These are phyloP conservation scores for Pulveroboletus sp. DNA, from an alignment of 768 basidiomycete genomes.

Conservation along the genomic window DNA sequence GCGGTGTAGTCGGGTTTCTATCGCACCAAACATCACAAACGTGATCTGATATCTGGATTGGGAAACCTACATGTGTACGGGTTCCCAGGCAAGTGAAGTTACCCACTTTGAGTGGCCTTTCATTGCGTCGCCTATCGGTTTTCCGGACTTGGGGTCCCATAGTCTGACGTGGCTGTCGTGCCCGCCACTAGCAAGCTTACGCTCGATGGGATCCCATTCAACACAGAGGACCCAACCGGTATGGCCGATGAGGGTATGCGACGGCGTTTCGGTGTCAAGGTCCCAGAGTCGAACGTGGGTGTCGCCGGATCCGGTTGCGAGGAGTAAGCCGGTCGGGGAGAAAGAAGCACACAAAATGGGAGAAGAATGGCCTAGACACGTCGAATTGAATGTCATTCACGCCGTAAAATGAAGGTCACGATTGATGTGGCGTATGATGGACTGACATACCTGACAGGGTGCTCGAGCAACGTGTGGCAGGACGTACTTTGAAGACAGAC, in stretches of 20 bases:
- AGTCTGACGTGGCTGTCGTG: constrained; percentile 91
- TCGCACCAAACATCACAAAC: constrained; percentile 2
- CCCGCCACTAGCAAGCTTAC: constrained; percentile 88
- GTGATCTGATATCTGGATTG: constrained; percentile 3
- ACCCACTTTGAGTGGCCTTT: constrained; percentile 97
- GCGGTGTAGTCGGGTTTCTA: constrained; percentile 76
- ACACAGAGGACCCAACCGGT: constrained; percentile 96
- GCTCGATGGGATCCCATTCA: constrained; percentile 94
- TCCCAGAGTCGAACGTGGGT: constrained; percentile 94
- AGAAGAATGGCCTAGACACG: constrained; percentile 71
- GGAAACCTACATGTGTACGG: constrained; percentile 76
- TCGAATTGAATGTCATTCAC: constrained; percentile 2
- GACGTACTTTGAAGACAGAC: constrained; percentile 91
- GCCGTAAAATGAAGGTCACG: constrained; percentile 1
- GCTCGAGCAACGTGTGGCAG: constrained; percentile 91
- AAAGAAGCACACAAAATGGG: constrained; percentile 95
- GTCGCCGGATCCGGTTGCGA: constrained; percentile 96
- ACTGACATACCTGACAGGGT: constrained; percentile 71
- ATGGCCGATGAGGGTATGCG: constrained; percentile 83
- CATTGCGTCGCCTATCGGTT: constrained; percentile 82
- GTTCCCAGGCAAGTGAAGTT: constrained; percentile 93
- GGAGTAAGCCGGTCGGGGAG: constrained; percentile 86
- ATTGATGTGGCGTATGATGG: constrained; percentile 3
- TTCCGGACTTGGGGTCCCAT: constrained; percentile 94
- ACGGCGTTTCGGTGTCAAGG: constrained; percentile 88